Evolutionary conservation across 2,329 filamentous ascomycete genomes (phyloP).

Genomic region (Cladosporium austrohemisphaericum): DNA sequence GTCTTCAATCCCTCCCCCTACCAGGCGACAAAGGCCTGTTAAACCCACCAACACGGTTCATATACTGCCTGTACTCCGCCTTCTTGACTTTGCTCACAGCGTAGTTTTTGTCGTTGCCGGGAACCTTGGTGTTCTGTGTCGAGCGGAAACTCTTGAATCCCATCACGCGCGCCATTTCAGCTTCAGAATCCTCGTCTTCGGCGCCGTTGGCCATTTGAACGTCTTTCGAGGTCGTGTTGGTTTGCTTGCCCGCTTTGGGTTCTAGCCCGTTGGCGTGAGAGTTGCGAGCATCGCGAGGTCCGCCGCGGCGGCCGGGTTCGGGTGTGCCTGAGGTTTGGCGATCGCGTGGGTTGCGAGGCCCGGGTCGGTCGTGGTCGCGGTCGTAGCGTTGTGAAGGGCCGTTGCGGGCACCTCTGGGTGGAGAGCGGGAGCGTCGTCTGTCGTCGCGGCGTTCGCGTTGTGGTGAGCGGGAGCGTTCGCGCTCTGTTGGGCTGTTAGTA

Average conservation of each 20-base stretch:
- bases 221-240: constrained; percentile 17
- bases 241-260: constrained; percentile 10
- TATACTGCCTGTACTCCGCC: constrained; percentile 94
- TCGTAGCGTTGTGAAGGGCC: constrained; percentile 21
- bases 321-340: constrained; percentile 2
- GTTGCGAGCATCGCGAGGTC: constrained; percentile 18
- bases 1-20: neutral
- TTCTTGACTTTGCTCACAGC: constrained; percentile 88
- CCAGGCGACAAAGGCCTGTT: constrained; percentile 60
- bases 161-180: constrained; percentile 79
- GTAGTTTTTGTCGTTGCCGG: constrained; percentile 75
- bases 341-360: constrained; percentile 5
- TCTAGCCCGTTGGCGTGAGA: constrained; percentile 11
- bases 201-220: constrained; percentile 23
- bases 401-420: constrained; percentile 6
- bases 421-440: constrained; percentile 28
- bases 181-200: constrained; percentile 57
- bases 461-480: constrained; percentile 31
- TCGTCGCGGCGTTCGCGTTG: constrained; percentile 29
- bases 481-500: constrained; percentile 23
- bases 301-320: constrained; percentile 14
- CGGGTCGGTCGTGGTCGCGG: constrained; percentile 22
- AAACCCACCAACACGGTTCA: constrained; percentile 80
- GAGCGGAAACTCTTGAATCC: constrained; percentile 82
- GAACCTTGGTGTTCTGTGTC: constrained; percentile 85